Conservation (phyloP, 306 rosid genomes). For the Comarum palustre region DNA sequence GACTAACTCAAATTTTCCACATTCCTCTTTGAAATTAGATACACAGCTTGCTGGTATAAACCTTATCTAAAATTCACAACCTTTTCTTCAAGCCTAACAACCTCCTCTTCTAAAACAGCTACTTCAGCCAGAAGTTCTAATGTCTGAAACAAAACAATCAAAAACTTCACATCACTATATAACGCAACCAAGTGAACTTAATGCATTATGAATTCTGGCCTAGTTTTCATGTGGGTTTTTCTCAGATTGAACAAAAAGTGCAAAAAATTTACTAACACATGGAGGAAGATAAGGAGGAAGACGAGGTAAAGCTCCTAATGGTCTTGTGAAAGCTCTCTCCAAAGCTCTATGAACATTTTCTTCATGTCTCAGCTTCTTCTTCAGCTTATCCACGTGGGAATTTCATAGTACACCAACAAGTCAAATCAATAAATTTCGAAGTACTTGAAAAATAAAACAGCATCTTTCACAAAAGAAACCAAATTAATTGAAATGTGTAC, state of each 20-base stretch:
- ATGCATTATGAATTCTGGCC: not conserved
- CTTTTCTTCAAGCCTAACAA: conserved; percentile 73
- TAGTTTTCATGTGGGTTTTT: not conserved
- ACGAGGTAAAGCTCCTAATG: conserved; percentile 92
- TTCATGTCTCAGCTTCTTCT: conserved; percentile 93
- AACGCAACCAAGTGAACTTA: not conserved
- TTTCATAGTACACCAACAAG: conserved; percentile 12
- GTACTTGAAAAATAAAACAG: conserved; percentile 1
- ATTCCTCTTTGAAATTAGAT: conserved; percentile 56
- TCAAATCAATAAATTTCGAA: conserved; percentile 1
- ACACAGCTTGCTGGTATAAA: conserved; percentile 78
- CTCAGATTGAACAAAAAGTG: not conserved
- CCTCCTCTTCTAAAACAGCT: conserved; percentile 92
- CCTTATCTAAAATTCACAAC: conserved; percentile 83
- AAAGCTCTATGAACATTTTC: conserved; percentile 91
- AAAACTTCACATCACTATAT: conserved; percentile 5
- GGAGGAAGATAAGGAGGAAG: conserved; percentile 98
- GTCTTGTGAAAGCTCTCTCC: conserved; percentile 89
- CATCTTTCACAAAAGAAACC: not conserved
- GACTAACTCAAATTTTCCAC: conserved; percentile 42
- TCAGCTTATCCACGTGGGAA: conserved; percentile 78
- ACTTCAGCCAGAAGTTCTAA: conserved; percentile 90
- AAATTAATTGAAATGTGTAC: conserved; percentile 30
- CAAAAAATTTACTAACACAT: conserved; percentile 42
- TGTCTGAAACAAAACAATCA: conserved; percentile 49